phyloP scores from a whole-genome alignment of 1,284 basidiomycete species.

The Ganoderma lingzhi region DNA sequence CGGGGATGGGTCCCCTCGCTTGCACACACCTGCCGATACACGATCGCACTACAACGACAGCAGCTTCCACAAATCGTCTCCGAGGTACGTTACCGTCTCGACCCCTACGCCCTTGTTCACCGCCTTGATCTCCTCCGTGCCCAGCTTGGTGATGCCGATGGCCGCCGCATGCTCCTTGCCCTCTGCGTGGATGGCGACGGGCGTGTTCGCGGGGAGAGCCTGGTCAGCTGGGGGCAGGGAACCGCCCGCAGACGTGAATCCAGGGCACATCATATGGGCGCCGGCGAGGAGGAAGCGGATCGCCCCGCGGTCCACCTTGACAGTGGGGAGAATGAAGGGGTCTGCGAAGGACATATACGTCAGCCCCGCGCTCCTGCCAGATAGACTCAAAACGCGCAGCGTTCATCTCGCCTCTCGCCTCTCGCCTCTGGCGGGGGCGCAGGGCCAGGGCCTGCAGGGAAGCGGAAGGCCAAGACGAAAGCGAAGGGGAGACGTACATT shows the following conservation, averaged over 20 bases:
- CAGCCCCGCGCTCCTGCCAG: slow-evolving; percentile 19
- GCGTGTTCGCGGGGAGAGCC: slow-evolving; percentile 71
- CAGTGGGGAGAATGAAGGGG: slow-evolving; percentile 88
- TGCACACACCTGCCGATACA: slow-evolving; percentile 20
- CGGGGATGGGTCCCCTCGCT: background rate
- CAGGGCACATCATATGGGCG: slow-evolving; percentile 97
- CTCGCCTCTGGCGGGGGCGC: background rate
- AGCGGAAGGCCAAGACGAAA: slow-evolving; percentile 9
- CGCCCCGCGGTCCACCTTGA: slow-evolving; percentile 94
- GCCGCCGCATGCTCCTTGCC: slow-evolving; percentile 96
- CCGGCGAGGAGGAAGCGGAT: slow-evolving; percentile 96
- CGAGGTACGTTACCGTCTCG: slow-evolving; percentile 86
- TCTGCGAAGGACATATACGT: slow-evolving; percentile 57
- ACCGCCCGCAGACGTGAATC: slow-evolving; percentile 92
- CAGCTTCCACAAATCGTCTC: slow-evolving; percentile 91
- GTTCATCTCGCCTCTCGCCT: background rate
- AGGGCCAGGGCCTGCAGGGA: slow-evolving; percentile 5
- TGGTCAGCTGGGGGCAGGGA: slow-evolving; percentile 80
- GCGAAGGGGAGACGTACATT: slow-evolving; percentile 65
- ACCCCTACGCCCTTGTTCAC: slow-evolving; percentile 93
- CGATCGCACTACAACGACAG: slow-evolving; percentile 63
- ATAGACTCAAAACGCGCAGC: background rate
- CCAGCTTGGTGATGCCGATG: slow-evolving; percentile 85
- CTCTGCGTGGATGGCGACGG: slow-evolving; percentile 92
- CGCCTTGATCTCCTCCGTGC: slow-evolving; percentile 89